Conservation (phyloP, 1,139 yeast species). For the Entelexis sorbosivorans region DNA sequence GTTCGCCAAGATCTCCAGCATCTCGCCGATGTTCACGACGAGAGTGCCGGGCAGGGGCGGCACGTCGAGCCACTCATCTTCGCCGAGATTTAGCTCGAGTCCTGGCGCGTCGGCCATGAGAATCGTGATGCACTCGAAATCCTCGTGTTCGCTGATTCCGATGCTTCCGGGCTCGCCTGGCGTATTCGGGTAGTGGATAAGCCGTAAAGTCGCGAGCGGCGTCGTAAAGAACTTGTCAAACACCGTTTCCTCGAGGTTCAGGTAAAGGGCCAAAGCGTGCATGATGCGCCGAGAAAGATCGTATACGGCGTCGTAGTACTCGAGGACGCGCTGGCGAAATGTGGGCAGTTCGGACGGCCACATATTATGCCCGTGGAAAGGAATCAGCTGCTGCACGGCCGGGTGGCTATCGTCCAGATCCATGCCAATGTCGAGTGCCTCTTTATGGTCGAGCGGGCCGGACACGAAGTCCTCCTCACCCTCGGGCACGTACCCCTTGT, state of each 20-base stretch:
- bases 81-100: conserved; percentile 51
- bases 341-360: conserved; percentile 22
- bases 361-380: conserved; percentile 18
- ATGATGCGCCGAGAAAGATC: conserved; percentile 26
- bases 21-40: conserved; percentile 34
- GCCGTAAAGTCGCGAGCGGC: conserved; percentile 28
- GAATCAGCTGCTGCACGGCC: conserved; percentile 11
- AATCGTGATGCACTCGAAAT: conserved; percentile 33
- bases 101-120: conserved; percentile 30
- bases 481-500: conserved; percentile 29
- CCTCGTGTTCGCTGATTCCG: conserved; percentile 36
- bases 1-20: conserved; percentile 34
- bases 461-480: conserved; percentile 20
- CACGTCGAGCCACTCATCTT: conserved; percentile 52
- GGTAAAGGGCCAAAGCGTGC: conserved; percentile 28
- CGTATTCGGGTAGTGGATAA: conserved; percentile 31
- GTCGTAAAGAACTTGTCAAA: conserved; percentile 24
- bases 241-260: conserved; percentile 28
- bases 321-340: conserved; percentile 23
- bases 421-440: conserved; percentile 28
- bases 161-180: conserved; percentile 23
- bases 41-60: conserved; percentile 29
- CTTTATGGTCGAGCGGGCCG: conserved; percentile 25
- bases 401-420: conserved; percentile 15
- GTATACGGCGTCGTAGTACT: conserved; percentile 25